Percentiles rank a stretch among this genome's conserved stretches.
Conservation (phyloP, 192 early-diverging fungal species). For the Backusella macrospora region DNA sequence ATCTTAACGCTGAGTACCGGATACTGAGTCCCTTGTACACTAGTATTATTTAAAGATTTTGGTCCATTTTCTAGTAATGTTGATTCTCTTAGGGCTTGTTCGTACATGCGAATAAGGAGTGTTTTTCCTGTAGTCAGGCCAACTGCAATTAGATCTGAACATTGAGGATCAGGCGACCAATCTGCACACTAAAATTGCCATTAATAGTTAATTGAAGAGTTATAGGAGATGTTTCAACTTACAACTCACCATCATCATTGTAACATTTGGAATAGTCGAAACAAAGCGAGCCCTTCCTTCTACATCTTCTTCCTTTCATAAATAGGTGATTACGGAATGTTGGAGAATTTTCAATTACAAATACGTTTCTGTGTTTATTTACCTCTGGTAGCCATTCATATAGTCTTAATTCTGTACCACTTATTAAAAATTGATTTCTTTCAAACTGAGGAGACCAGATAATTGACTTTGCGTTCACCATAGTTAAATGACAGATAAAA, state of each 20-base stretch:
- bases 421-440: constrained; percentile 57
- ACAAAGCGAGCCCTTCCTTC: constrained; percentile 24
- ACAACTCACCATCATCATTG: constrained; percentile 37
- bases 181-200: constrained; percentile 55
- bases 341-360: constrained; percentile 5
- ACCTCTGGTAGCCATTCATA: constrained; percentile 53
- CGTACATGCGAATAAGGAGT: constrained; percentile 54
- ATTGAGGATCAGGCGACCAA: constrained; percentile 63
- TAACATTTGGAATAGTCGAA: constrained; percentile 32
- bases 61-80: neutral
- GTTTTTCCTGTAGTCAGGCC: constrained; percentile 62
- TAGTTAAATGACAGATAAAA: constrained; percentile 16
- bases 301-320: neutral
- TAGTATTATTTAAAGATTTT: neutral
- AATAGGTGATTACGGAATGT: neutral
- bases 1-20: constrained; percentile 50
- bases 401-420: constrained; percentile 55
- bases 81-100: constrained; percentile 17
- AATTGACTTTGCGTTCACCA: constrained; percentile 47
- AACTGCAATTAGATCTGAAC: constrained; percentile 58
- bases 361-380: constrained; percentile 14
- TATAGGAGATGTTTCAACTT: neutral
- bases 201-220: neutral
- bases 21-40: constrained; percentile 26
- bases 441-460: constrained; percentile 58